These are phyloP conservation scores for Tolypocladium sp. DNA, from an alignment of 2,329 filamentous ascomycete genomes.

Conservation along the genomic window DNA sequence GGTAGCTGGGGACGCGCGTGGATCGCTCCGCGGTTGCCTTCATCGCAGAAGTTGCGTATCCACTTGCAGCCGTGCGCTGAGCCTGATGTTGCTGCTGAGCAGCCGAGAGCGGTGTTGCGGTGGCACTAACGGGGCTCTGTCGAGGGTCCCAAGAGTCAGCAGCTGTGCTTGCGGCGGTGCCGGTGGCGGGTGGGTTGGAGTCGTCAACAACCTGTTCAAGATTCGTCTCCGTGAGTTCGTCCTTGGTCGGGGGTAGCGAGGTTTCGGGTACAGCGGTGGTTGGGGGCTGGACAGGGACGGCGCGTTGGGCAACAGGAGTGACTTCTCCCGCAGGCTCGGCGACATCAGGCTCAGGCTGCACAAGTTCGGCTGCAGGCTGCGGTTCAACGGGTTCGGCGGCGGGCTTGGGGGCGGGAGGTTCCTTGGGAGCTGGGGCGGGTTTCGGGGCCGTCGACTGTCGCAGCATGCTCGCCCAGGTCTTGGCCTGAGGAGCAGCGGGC, in stretches of 20 bases:
- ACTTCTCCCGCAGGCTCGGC: constrained; percentile 22
- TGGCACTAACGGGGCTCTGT: constrained; percentile 47
- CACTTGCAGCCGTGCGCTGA: constrained; percentile 46
- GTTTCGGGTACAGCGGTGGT: constrained; percentile 38
- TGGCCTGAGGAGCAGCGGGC: constrained; percentile 31
- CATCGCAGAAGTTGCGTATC: constrained; percentile 70
- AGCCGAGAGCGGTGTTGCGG: constrained; percentile 57
- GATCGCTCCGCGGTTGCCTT: constrained; percentile 62
- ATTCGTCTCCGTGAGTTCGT: constrained; percentile 83
- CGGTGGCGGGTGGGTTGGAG: constrained; percentile 67
- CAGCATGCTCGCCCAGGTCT: constrained; percentile 72
- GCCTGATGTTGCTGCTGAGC: constrained; percentile 53
- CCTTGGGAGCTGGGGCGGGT: constrained; percentile 26
- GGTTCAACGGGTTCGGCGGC: constrained; percentile 19
- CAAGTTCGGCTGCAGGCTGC: constrained; percentile 27
- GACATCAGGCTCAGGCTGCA: constrained; percentile 24
- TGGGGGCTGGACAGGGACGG: constrained; percentile 11
- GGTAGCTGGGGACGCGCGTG: constrained; percentile 67
- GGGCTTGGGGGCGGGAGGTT: constrained; percentile 27
- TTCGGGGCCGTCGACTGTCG: constrained; percentile 50
- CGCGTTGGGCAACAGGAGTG: constrained; percentile 23
- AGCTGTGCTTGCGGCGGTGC: constrained; percentile 80
- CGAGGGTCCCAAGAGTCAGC: constrained; percentile 77
- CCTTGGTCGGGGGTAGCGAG: constrained; percentile 60
- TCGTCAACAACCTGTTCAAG: constrained; percentile 82